phyloP scores from a whole-genome alignment of 192 early-diverging fungal genomes.

The Backusella sp. region DNA sequence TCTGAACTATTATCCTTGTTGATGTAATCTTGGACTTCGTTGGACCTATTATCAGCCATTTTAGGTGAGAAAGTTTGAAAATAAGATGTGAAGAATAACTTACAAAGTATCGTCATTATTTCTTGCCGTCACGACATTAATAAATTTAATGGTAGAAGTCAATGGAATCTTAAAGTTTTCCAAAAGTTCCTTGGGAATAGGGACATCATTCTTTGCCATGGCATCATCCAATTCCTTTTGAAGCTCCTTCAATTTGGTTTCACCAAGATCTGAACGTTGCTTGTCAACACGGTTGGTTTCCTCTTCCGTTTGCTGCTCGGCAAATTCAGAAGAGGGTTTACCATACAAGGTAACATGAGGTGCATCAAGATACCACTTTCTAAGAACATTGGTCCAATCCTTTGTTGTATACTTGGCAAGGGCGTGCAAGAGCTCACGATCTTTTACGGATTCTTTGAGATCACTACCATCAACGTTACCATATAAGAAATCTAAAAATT shows the following conservation, averaged over 20 bases:
- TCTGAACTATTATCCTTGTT: constrained; percentile 42
- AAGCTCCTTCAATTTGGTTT: constrained; percentile 43
- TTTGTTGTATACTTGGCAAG: constrained; percentile 41
- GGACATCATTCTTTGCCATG: constrained; percentile 47
- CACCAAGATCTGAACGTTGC: constrained; percentile 45
- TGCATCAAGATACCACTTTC: constrained; percentile 49
- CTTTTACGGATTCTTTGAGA: constrained; percentile 40
- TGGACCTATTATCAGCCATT: constrained; percentile 28
- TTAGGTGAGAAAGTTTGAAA: background rate
- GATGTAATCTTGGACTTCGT: constrained; percentile 47
- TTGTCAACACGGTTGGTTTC: constrained; percentile 52
- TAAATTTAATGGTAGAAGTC: constrained; percentile 52
- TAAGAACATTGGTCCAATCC: constrained; percentile 47
- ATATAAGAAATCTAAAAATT: constrained; percentile 48
- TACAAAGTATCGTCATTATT: constrained; percentile 43
- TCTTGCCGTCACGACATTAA: constrained; percentile 46
- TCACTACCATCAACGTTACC: constrained; percentile 50
- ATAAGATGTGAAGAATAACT: constrained; percentile 17
- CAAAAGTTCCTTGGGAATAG: constrained; percentile 54
- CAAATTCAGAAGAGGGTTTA: constrained; percentile 54
- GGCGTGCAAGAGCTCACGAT: constrained; percentile 42
- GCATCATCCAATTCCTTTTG: constrained; percentile 48
- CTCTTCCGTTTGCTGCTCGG: constrained; percentile 45
- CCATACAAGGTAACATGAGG: constrained; percentile 47
- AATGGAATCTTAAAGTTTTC: constrained; percentile 53